Base-by-base conservation (phyloP, 1,284 basidiomycete species). In the Anthracocystis walkeri region DNA sequence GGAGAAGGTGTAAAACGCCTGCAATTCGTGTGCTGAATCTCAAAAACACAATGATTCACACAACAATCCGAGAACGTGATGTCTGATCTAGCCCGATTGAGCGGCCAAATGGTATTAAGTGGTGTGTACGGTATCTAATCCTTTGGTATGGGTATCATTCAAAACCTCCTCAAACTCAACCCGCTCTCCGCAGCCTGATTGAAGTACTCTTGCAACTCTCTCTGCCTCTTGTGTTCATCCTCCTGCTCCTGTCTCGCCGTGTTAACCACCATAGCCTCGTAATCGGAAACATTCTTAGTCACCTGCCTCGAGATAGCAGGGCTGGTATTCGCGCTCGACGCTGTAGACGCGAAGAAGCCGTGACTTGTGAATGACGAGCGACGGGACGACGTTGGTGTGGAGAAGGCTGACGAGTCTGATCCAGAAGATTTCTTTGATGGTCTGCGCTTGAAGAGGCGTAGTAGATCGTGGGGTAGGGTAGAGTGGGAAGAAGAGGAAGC, bases 251-350 rank as follows among this genome's bases (percentile, higher is more conserved):
- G 10, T 18, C 48, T 58, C 12, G 38, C 58, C 5, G 74, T 76
- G 23, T 44, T 54, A 18, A 62, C 46, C 5, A 76, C 20, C n/a
- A 68, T 21, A 0, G 65, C 60, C 7, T 76, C 65, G 61, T 72
- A 76, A 44, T 76, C 74, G 29, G 33, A 54, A 4, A 76, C 3
- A 12, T 38, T 49, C 55, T 65, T 67, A 12, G 74, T 76, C 1
- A 65, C 65, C 20, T 67, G 64, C 29, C 68, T 56, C 33, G 68
- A 71, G 44, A 76, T 72, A 25, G 65, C 68, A 1, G 68, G 68
- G 14, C 53, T 58, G 3, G 74, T 71, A 50, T 76, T 68, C 20
- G 74, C 74, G 27, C 64, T 68, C 10, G 61, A 65, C 6, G 67
- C 53, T 2, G 65, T 46, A 4, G 74, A 76, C 11, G 41, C 65